phyloP scores from a whole-genome alignment of 2,329 filamentous ascomycete species.

The Mycosphaerella sp. region DNA sequence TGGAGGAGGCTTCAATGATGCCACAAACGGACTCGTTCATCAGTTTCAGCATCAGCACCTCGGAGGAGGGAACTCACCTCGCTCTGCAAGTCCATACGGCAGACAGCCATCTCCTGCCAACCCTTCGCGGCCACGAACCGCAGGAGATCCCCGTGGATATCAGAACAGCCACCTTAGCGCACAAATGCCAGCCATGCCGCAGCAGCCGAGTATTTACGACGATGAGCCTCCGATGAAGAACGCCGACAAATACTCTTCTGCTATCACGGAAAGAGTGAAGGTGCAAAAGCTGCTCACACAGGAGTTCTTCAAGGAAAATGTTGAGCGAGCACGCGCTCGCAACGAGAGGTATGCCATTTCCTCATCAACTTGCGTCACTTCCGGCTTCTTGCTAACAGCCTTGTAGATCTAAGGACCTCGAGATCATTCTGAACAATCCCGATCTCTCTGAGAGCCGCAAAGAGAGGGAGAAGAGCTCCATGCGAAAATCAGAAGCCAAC shows the following conservation, averaged over 20 bases:
- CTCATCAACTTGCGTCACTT: not conserved
- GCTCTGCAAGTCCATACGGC: conserved; percentile 61
- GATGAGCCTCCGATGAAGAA: conserved; percentile 69
- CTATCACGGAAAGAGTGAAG: conserved; percentile 67
- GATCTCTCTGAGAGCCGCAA: conserved; percentile 69
- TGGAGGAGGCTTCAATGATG: conserved; percentile 62
- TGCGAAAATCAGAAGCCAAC: conserved; percentile 81
- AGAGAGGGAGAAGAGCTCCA: conserved; percentile 75
- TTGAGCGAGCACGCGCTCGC: conserved; percentile 87
- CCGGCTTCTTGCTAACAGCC: conserved; percentile 12
- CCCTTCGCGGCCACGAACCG: conserved; percentile 71
- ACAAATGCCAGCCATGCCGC: conserved; percentile 49
- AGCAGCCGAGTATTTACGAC: conserved; percentile 42
- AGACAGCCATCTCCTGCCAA: conserved; percentile 60
- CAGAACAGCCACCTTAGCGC: conserved; percentile 64
- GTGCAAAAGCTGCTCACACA: conserved; percentile 60
- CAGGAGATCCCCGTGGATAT: conserved; percentile 57
- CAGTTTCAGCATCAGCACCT: conserved; percentile 98
- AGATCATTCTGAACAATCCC: conserved; percentile 74
- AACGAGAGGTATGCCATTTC: conserved; percentile 68
- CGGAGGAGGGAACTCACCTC: conserved; percentile 54
- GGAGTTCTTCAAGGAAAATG: conserved; percentile 96
- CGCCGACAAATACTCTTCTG: conserved; percentile 81
- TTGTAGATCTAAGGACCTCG: conserved; percentile 79
- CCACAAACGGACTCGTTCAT: conserved; percentile 84